A percentile compares a stretch with the other conserved stretches of the same genome.
Conservation (phyloP, 2,329 filamentous ascomycete species). For the Colletotrichum musicola region DNA sequence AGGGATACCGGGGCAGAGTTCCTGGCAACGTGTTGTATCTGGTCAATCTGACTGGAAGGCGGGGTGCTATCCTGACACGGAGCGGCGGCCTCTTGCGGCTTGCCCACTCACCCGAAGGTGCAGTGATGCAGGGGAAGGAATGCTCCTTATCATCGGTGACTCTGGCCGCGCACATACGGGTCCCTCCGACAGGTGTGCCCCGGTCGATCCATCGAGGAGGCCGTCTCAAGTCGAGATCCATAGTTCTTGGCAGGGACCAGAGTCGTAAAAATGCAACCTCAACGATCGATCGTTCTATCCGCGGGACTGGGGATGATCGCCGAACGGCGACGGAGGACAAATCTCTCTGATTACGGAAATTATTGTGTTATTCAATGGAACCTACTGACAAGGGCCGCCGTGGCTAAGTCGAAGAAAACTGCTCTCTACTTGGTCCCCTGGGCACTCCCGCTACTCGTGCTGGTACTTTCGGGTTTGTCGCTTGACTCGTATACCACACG, state of each 20-base stretch:
- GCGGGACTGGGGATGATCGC: conserved; percentile 7
- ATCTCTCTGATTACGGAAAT: background rate
- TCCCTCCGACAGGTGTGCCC: background rate
- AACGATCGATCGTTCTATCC: conserved; percentile 11
- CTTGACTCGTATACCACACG: background rate
- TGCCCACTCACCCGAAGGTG: conserved; percentile 5
- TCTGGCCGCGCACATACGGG: background rate
- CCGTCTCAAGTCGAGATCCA: background rate
- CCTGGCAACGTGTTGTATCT: too few relatives aligned
- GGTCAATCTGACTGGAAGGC: too few relatives aligned
- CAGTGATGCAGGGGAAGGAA: conserved; percentile 9
- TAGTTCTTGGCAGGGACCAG: background rate
- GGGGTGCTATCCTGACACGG: too few relatives aligned
- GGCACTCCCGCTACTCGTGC: too few relatives aligned
- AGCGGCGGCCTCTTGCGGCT: background rate
- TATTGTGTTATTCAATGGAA: background rate
- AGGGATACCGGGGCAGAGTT: too few relatives aligned
- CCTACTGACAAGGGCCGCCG: background rate
- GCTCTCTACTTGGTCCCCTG: too few relatives aligned
- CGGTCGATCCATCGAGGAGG: background rate
- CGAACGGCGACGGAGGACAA: background rate
- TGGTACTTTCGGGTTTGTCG: too few relatives aligned
- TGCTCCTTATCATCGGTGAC: too few relatives aligned
- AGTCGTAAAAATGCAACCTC: background rate
- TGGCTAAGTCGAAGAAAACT: too few relatives aligned